Conservation (phyloP, 768 basidiomycete genomes). For the Psilocybe sp. region DNA sequence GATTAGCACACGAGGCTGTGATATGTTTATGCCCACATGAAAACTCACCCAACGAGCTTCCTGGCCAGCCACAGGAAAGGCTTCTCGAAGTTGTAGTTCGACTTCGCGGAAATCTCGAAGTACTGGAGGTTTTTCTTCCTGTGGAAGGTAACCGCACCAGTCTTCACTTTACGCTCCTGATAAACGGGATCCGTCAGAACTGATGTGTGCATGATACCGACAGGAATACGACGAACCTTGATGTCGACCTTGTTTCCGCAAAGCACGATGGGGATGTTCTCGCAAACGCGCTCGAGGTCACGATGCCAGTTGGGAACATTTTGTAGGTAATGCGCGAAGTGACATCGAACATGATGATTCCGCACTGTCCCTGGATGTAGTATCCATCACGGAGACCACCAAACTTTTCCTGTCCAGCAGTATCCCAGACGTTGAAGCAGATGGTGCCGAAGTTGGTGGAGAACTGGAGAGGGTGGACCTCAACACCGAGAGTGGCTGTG, state of each 20-base stretch:
- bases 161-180: slow-evolving; percentile 99
- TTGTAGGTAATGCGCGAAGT: slow-evolving; percentile 99
- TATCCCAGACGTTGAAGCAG: slow-evolving; percentile 99
- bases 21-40: neutral
- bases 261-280: slow-evolving; percentile 98
- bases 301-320: slow-evolving; percentile 99
- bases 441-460: slow-evolving; percentile 98
- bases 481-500: slow-evolving; percentile 97
- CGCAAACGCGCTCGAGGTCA: slow-evolving; percentile 98
- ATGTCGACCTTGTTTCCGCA: slow-evolving; percentile 99
- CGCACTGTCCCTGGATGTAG: slow-evolving; percentile 97
- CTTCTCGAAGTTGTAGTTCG: slow-evolving; percentile 99
- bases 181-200: slow-evolving; percentile 7
- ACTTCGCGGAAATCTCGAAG: slow-evolving; percentile 99
- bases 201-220: slow-evolving; percentile 4
- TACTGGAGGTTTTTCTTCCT: slow-evolving; percentile 99
- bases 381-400: slow-evolving; percentile 97
- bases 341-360: slow-evolving; percentile 99
- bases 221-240: slow-evolving; percentile 59
- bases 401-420: slow-evolving; percentile 99
- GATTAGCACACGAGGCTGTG: slow-evolving; percentile 1
- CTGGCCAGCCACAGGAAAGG: slow-evolving; percentile 99
- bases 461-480: slow-evolving; percentile 96
- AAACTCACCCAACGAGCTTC: slow-evolving; percentile 90
- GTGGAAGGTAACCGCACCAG: slow-evolving; percentile 97